Conservation (phyloP, 75 land plant genomes). For the Selaginella moellendorffii region DNA sequence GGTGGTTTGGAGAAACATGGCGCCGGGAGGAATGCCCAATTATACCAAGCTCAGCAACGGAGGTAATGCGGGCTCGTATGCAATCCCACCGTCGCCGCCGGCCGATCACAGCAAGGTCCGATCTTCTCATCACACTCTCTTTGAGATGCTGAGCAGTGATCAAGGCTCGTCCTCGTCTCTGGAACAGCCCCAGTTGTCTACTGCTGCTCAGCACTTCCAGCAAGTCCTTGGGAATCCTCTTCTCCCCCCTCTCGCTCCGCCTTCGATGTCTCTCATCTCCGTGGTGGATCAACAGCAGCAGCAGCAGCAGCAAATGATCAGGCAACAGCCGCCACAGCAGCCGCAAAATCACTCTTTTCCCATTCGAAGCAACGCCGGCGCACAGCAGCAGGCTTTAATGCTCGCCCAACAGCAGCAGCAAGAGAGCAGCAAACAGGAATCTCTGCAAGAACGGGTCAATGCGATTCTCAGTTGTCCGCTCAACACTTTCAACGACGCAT, state of each 20-base stretch:
- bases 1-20: not conserved
- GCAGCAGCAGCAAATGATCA: not conserved
- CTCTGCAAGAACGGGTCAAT: not conserved
- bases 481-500: slow-evolving; percentile 52
- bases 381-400: too few relatives aligned
- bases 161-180: too few relatives aligned
- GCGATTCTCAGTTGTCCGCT: slow-evolving; percentile 24
- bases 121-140: not conserved
- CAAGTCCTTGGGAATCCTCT: not conserved
- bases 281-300: too few relatives aligned
- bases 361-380: too few relatives aligned
- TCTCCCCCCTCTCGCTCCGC: too few relatives aligned
- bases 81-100: not conserved
- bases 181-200: too few relatives aligned
- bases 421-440: not conserved
- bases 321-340: not conserved
- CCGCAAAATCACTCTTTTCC: not conserved
- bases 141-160: not conserved
- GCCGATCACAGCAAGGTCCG: not conserved
- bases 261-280: too few relatives aligned
- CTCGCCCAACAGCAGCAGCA: too few relatives aligned
- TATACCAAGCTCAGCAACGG: not conserved
- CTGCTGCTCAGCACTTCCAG: too few relatives aligned
- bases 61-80: not conserved
- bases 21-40: not conserved